Evolutionary conservation across 495 filamentous ascomycete species (phyloP), one percentile per base, ranked within the genome.

Genomic region (Daldinia childiae): DNA sequence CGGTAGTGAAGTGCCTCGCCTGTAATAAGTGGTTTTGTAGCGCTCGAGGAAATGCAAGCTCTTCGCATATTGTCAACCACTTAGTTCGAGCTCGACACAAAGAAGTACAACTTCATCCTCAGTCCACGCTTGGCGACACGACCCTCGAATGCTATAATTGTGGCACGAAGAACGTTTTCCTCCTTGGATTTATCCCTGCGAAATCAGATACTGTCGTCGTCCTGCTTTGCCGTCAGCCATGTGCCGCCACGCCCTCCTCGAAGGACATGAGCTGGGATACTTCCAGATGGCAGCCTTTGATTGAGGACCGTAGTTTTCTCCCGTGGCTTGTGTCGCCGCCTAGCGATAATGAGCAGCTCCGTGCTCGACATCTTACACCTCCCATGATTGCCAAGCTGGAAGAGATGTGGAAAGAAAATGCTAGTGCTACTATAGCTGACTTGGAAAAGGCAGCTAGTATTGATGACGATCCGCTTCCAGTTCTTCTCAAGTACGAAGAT

Each of bases 241-340:
- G 95, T 81, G 95, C 94, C 41, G 89, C 96, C 34, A 93, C 91
- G 84, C 91, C 93, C 4, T 97, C 95, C 11, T 93, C 93, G n/a
- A 99, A 99, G 82, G 95, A 98, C 76, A 99, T 99, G 95, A 98
- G 95, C 78, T 99, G 95, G 95, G 95, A 99, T 81, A 95, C 94
- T 14, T 97, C 96, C 7, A 90, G 94, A 71, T 99, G 95, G 95
- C 94, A 98, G 73, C 95, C 95, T 3, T 84, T 99, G 39, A 98
- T 99, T 66, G 94, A 98, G 77, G 95, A 99, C 73, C 93, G 95
- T 30, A 95, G 94, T 7, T 99, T 99, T 75, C 80, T 99, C 27
- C 88, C 89, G 39, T 99, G 95, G 95, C 92, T 99, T 56, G 95
- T 99, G 29, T 88, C 89, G 56, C 86, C 90, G 11, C 95, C 95